Conservation (phyloP, 371 early-diverging fungal species). For the Phascolomyces articulosus region DNA sequence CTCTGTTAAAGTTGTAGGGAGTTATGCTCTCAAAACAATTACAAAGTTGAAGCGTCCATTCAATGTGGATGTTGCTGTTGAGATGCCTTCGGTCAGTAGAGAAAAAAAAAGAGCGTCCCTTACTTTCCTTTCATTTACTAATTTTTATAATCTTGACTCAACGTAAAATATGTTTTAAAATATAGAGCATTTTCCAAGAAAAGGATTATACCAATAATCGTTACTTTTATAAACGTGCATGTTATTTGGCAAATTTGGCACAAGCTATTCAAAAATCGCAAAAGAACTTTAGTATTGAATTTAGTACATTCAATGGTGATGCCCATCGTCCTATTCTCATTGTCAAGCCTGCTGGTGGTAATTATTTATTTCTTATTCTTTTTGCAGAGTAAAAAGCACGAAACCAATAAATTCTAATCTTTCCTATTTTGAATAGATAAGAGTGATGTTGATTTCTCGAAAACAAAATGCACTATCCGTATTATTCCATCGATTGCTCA, state of each 20-base stretch:
- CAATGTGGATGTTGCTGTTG: constrained; percentile 90
- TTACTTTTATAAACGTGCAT: constrained; percentile 95
- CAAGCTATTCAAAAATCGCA: constrained; percentile 52
- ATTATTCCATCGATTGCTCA: constrained; percentile 75
- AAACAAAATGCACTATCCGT: constrained; percentile 71
- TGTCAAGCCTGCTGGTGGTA: constrained; percentile 60
- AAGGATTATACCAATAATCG: constrained; percentile 93
- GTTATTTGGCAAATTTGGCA: constrained; percentile 79
- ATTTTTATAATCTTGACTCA: background rate
- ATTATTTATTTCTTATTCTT: background rate
- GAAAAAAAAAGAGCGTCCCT: background rate
- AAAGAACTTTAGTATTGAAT: constrained; percentile 62
- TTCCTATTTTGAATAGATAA: too few species aligned
- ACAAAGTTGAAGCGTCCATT: constrained; percentile 62
- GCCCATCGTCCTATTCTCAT: constrained; percentile 77
- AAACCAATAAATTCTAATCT: too few species aligned
- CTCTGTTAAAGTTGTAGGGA: constrained; percentile 86
- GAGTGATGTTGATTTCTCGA: constrained; percentile 62
- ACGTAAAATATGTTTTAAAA: background rate
- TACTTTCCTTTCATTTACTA: too few species aligned
- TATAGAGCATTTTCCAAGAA: constrained; percentile 77
- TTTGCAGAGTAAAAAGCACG: constrained; percentile 8
- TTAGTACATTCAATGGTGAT: constrained; percentile 71
- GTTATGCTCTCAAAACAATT: constrained; percentile 82
- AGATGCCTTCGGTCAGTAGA: constrained; percentile 82